phyloP scores from a whole-genome alignment of 257 asterid genomes.

The Nemophila menziesii region DNA sequence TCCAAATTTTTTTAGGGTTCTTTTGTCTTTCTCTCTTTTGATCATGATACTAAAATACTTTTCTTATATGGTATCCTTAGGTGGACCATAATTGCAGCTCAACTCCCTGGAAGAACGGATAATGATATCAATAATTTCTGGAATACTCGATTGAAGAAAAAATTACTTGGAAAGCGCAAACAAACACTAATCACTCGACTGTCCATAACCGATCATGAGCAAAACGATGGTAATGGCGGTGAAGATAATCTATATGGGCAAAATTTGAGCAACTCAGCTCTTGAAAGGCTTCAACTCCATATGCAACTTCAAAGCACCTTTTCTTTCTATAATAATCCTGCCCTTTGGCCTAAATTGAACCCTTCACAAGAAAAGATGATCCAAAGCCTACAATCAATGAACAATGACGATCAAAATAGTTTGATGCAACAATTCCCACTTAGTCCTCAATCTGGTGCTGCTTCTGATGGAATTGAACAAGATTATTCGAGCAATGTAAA shows the following conservation, averaged over 20 bases:
- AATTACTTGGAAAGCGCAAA: constrained; percentile 64
- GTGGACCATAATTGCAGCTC: constrained; percentile 98
- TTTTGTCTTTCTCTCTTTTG: neutral
- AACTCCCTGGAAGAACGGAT: constrained; percentile 88
- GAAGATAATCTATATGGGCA: constrained; percentile 27
- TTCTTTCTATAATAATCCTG: constrained; percentile 40
- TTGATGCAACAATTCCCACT: constrained; percentile 10
- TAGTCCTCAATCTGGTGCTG: constrained; percentile 6
- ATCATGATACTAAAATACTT: no score
- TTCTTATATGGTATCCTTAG: constrained; percentile 10
- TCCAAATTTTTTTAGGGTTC: neutral
- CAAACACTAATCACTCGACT: constrained; percentile 30
- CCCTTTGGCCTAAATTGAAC: constrained; percentile 45
- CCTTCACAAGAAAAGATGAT: constrained; percentile 46
- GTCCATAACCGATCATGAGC: constrained; percentile 20
- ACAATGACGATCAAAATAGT: constrained; percentile 9
- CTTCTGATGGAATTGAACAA: constrained; percentile 15
- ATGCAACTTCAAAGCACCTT: constrained; percentile 69
- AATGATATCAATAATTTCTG: constrained; percentile 91
- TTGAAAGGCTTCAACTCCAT: constrained; percentile 87
- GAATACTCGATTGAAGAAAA: constrained; percentile 82
- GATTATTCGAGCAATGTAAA: constrained; percentile 13
- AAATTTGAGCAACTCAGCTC: constrained; percentile 66
- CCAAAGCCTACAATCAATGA: constrained; percentile 33
- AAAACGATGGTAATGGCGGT: constrained; percentile 14